These are phyloP conservation scores for Backusella parvicylindrica DNA, from an alignment of 192 early-diverging fungal species.

Conservation along the genomic window DNA sequence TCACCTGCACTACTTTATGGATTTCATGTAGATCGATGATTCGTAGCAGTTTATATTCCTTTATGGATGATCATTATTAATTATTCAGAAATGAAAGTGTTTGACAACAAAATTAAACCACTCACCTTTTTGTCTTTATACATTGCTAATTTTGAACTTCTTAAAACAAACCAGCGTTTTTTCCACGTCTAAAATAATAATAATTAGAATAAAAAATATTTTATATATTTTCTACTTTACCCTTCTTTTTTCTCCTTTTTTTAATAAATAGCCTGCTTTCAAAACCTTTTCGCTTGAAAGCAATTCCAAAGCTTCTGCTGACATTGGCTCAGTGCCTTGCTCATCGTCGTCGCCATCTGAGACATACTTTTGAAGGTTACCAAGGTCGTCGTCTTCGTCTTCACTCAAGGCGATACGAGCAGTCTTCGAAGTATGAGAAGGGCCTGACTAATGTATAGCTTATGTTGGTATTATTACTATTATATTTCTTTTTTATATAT, in stretches of 20 bases:
- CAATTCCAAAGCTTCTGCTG: conserved; percentile 40
- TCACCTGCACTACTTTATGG: conserved; percentile 67
- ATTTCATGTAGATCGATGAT: conserved; percentile 71
- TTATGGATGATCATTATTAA: background rate
- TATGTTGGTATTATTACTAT: background rate
- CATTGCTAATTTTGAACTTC: conserved; percentile 73
- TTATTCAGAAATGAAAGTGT: background rate
- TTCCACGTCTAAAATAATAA: conserved; percentile 67
- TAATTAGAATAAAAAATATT: background rate
- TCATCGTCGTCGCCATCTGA: conserved; percentile 43
- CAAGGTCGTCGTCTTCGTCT: conserved; percentile 34
- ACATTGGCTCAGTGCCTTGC: conserved; percentile 7
- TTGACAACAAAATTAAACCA: background rate
- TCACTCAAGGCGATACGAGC: conserved; percentile 22
- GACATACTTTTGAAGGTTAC: background rate
- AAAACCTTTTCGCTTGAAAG: conserved; percentile 51
- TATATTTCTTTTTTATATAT: background rate
- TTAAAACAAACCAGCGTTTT: conserved; percentile 81
- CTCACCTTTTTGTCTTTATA: conserved; percentile 80
- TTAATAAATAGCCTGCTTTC: conserved; percentile 52
- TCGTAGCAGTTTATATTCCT: conserved; percentile 78
- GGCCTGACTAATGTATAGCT: background rate
- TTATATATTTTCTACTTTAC: conserved; percentile 22
- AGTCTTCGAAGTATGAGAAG: background rate
- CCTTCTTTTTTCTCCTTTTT: conserved; percentile 58